These are phyloP conservation scores for Trifolium repens DNA, from an alignment of 306 rosid genomes.

Conservation along the genomic window DNA sequence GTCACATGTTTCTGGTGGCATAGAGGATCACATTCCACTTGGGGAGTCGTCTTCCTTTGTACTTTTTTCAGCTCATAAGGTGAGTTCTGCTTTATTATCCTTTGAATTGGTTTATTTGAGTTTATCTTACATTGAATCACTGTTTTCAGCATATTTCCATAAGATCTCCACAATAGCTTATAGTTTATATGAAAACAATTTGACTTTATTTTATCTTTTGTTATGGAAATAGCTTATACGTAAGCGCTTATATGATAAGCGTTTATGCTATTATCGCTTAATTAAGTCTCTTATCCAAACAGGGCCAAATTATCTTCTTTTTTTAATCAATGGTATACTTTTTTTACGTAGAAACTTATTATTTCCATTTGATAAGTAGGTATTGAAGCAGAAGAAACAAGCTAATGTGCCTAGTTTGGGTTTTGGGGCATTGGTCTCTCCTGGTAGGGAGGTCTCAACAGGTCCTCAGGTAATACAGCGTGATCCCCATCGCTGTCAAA, in stretches of 20 bases:
- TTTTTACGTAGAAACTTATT: constrained; percentile 22
- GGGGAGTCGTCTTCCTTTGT: constrained; percentile 81
- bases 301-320: neutral
- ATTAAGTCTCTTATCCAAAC: neutral
- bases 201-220: neutral
- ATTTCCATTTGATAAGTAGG: constrained; percentile 53
- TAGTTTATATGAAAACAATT: neutral
- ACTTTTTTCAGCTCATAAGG: constrained; percentile 92
- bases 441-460: constrained; percentile 82
- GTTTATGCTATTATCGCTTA: neutral
- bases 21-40: constrained; percentile 50
- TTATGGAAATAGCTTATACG: neutral
- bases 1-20: constrained; percentile 58
- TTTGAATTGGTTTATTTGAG: neutral
- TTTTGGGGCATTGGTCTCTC: constrained; percentile 93
- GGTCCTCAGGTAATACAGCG: constrained; percentile 90
- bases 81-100: constrained; percentile 41
- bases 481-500: constrained; percentile 92
- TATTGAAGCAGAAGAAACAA: constrained; percentile 85
- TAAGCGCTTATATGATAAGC: neutral
- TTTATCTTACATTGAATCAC: neutral
- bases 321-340: neutral
- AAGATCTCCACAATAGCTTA: neutral
- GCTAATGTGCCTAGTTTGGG: constrained; percentile 96
- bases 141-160: neutral